Evolutionary conservation across 139 green algal species (phyloP).

Genomic region (Chlorella vulgaris): DNA sequence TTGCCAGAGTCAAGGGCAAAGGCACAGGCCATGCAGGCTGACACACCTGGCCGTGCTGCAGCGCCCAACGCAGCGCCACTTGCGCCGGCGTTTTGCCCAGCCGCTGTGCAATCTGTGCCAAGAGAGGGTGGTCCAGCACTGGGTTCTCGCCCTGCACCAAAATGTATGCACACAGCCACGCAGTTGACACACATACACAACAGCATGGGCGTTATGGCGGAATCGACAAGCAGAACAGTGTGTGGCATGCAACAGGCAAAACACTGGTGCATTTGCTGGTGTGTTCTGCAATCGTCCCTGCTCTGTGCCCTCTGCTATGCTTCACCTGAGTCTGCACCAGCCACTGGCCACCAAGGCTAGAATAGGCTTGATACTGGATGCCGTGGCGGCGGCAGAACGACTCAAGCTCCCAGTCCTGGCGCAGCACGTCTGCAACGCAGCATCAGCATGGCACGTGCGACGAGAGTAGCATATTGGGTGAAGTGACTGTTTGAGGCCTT

Average conservation of each 20-base stretch:
- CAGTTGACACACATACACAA: too few species aligned
- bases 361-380: slow-evolving; percentile 71
- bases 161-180: not conserved
- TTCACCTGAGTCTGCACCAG: slow-evolving; percentile 39
- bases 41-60: slow-evolving; percentile 66
- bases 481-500: not conserved
- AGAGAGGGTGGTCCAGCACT: slow-evolving; percentile 49
- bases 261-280: too few species aligned
- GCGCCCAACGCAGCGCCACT: slow-evolving; percentile 73
- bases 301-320: not conserved
- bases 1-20: too few species aligned
- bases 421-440: slow-evolving; percentile 16
- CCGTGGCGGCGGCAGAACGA: slow-evolving; percentile 52
- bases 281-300: too few species aligned
- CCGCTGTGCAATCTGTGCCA: slow-evolving; percentile 36
- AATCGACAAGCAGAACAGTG: too few species aligned
- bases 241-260: too few species aligned
- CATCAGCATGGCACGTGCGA: not conserved
- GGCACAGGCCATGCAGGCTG: too few species aligned
- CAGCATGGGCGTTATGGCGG: too few species aligned
- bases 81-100: slow-evolving; percentile 46
- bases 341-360: slow-evolving; percentile 77
- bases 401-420: slow-evolving; percentile 42
- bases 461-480: not conserved
- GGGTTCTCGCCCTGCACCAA: slow-evolving; percentile 54